Evolutionary conservation across 345 rosid species (phyloP).

Genomic region (Hirschfeldia incana): DNA sequence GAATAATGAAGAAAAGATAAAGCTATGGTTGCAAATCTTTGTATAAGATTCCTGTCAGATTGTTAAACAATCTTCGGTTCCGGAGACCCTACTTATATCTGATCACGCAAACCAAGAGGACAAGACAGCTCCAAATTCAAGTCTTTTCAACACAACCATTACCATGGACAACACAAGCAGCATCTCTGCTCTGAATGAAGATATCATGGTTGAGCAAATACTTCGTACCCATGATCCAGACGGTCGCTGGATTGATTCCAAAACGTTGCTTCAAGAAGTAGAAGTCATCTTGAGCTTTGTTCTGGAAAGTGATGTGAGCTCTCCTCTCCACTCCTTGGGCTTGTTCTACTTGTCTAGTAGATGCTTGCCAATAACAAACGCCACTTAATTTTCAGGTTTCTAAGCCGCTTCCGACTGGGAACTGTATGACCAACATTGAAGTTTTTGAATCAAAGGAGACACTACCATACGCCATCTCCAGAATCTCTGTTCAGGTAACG

Average conservation of each 20-base stretch:
- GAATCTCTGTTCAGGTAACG: conserved; percentile 51
- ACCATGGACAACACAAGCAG: conserved; percentile 26
- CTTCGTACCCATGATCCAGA: conserved; percentile 75
- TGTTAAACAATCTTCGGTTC: conserved; percentile 33
- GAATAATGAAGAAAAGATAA: conserved; percentile 18
- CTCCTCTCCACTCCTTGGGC: neutral
- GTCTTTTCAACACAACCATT: conserved; percentile 1
- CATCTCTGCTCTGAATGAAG: conserved; percentile 43
- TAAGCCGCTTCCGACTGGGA: conserved; percentile 14
- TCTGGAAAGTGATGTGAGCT: conserved; percentile 38
- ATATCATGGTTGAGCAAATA: conserved; percentile 54
- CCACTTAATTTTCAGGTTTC: conserved; percentile 45
- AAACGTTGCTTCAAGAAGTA: conserved; percentile 53
- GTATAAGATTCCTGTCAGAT: conserved; percentile 36
- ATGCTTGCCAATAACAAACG: neutral
- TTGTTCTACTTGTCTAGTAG: neutral
- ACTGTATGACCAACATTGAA: conserved; percentile 42
- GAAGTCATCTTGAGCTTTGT: conserved; percentile 57
- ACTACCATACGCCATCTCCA: conserved; percentile 45
- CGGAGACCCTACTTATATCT: conserved; percentile 30
- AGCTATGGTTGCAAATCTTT: conserved; percentile 6
- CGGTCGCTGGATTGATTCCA: conserved; percentile 64
- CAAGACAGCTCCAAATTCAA: neutral
- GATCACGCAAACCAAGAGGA: conserved; percentile 20
- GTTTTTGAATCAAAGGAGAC: conserved; percentile 48